These are phyloP conservation scores for Arxiozyma telluris DNA, from an alignment of 1,139 yeast genomes.

Conservation along the genomic window DNA sequence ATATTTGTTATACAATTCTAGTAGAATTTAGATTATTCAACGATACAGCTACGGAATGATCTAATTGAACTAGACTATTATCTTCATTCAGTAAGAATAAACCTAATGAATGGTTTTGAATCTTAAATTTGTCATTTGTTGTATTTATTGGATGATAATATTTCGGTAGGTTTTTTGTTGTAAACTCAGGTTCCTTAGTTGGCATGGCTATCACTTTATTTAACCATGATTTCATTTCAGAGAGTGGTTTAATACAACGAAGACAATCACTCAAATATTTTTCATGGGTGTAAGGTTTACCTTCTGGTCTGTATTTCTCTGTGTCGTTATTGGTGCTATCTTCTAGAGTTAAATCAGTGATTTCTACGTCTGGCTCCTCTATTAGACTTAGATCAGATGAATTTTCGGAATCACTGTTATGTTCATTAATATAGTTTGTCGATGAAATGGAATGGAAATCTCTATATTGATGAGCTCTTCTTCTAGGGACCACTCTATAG, in stretches of 20 bases:
- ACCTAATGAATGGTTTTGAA: slow-evolving; percentile 19
- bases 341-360: background rate
- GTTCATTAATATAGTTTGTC: background rate
- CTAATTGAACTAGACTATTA: slow-evolving; percentile 16
- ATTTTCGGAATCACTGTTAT: background rate
- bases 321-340: slow-evolving; percentile 10
- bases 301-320: slow-evolving; percentile 43
- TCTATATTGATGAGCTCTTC: slow-evolving; percentile 32
- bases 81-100: slow-evolving; percentile 24
- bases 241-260: slow-evolving; percentile 49
- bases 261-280: slow-evolving; percentile 44
- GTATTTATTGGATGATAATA: slow-evolving; percentile 5
- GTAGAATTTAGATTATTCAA: slow-evolving; percentile 8
- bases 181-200: slow-evolving; percentile 26
- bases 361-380: slow-evolving; percentile 3
- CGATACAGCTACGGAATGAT: slow-evolving; percentile 8
- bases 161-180: slow-evolving; percentile 25
- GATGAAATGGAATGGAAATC: background rate
- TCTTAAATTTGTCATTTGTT: slow-evolving; percentile 5
- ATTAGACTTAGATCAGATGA: slow-evolving; percentile 3
- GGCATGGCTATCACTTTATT: slow-evolving; percentile 42
- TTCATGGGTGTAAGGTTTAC: slow-evolving; percentile 35
- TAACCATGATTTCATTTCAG: slow-evolving; percentile 47
- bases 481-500: slow-evolving; percentile 65
- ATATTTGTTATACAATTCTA: background rate